A percentile compares a stretch with the other conserved stretches of the same genome.
These are phyloP conservation scores for Chlorophyllum brunneum DNA, from an alignment of 768 basidiomycete genomes.

Conservation along the genomic window DNA sequence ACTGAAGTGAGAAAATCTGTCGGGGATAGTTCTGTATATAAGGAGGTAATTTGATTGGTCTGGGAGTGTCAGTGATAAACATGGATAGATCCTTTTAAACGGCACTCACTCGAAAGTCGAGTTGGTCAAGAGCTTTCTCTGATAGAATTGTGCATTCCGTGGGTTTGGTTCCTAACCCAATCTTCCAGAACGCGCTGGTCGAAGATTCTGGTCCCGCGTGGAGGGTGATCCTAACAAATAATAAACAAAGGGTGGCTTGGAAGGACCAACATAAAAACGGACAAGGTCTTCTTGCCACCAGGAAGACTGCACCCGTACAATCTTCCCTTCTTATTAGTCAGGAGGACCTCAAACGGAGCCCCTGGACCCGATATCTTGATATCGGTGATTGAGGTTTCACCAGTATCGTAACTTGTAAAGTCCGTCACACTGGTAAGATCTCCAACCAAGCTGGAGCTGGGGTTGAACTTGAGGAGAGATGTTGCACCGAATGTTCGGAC, in stretches of 20 bases:
- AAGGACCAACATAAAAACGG: constrained; percentile 20
- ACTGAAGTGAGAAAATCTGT: constrained; percentile 50
- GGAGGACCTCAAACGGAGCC: constrained; percentile 28
- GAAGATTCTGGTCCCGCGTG: constrained; percentile 8
- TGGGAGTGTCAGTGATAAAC: background rate
- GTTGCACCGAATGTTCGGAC: constrained; percentile 46
- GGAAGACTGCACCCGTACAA: constrained; percentile 43
- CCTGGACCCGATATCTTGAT: constrained; percentile 32
- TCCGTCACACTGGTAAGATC: constrained; percentile 27
- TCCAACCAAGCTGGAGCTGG: constrained; percentile 1
- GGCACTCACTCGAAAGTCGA: constrained; percentile 60
- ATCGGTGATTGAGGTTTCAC: constrained; percentile 42
- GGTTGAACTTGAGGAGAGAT: constrained; percentile 34
- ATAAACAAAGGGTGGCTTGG: background rate
- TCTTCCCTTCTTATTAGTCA: constrained; percentile 49
- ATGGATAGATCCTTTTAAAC: background rate
- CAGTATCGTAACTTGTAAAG: constrained; percentile 37
- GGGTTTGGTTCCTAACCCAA: constrained; percentile 32
- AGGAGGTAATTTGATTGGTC: constrained; percentile 15
- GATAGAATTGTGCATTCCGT: constrained; percentile 47
- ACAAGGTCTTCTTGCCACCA: constrained; percentile 38
- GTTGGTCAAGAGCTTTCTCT: constrained; percentile 32
- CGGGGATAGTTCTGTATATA: constrained; percentile 21
- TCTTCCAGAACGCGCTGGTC: constrained; percentile 45
- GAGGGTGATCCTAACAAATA: constrained; percentile 17